Evolutionary conservation across 148 eudicot species (phyloP).

Genomic region (Chenopodium album): DNA sequence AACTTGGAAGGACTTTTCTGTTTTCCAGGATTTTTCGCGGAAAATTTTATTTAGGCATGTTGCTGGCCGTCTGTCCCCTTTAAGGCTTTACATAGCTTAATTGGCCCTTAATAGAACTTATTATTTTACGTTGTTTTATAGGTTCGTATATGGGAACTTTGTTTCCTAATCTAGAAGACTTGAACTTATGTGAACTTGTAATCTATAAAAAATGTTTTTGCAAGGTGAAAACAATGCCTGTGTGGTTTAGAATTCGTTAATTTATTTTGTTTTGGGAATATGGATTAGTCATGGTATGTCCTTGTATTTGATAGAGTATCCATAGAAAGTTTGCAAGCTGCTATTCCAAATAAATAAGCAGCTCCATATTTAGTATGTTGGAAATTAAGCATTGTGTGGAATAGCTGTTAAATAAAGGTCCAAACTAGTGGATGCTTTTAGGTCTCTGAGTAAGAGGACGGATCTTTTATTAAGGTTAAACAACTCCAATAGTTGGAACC

Average conservation of each 20-base stretch:
- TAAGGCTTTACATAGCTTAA: not conserved
- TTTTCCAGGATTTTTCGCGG: not conserved
- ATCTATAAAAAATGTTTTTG: too few species aligned
- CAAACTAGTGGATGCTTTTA: not conserved
- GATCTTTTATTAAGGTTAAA: not conserved
- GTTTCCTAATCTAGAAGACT: not conserved
- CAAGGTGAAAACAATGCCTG: not conserved
- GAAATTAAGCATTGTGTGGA: not conserved
- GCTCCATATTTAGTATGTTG: too few species aligned
- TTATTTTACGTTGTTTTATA: too few species aligned
- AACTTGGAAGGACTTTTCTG: not conserved
- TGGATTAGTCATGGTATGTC: not conserved
- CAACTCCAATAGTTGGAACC: not conserved
- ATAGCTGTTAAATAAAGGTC: not conserved
- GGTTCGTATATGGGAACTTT: not conserved
- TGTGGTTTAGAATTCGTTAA: not conserved
- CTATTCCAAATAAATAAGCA: too few species aligned
- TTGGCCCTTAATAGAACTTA: too few species aligned
- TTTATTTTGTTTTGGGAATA: not conserved
- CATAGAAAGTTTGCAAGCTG: not conserved
- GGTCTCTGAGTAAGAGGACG: not conserved
- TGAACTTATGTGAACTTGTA: not conserved
- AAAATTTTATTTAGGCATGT: not conserved
- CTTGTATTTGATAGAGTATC: not conserved
- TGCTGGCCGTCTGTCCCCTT: not conserved